These are phyloP conservation scores for Cladosporium velox DNA, from an alignment of 2,329 filamentous ascomycete genomes.

Conservation along the genomic window DNA sequence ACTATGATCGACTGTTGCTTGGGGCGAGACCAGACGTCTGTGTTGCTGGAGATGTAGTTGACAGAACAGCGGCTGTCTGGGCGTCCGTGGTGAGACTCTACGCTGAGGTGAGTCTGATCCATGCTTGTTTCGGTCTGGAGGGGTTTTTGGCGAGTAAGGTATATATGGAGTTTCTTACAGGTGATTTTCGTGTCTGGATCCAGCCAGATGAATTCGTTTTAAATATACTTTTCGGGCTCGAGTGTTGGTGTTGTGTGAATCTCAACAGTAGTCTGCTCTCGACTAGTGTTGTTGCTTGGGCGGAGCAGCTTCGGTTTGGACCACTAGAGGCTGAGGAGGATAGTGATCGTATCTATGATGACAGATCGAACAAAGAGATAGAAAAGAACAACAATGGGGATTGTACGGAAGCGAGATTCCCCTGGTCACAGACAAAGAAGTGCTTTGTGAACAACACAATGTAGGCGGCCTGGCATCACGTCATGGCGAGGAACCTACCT, in stretches of 20 bases:
- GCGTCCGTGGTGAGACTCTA: background rate
- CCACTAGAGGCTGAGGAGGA: background rate
- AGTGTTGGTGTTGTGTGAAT: background rate
- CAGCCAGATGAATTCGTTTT: background rate
- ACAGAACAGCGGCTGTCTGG: background rate
- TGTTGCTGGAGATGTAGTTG: constrained; percentile 13
- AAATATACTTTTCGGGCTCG: background rate
- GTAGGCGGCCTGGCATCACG: background rate
- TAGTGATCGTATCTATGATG: background rate
- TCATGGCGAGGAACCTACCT: background rate
- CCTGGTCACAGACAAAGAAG: background rate
- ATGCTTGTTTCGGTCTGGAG: background rate
- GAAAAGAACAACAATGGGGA: constrained; percentile 1
- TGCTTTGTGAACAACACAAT: constrained; percentile 2
- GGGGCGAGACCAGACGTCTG: constrained; percentile 1
- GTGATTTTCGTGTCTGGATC: constrained; percentile 8
- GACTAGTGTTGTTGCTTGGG: background rate
- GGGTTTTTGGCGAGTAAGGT: background rate
- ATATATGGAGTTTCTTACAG: background rate
- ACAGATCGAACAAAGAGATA: background rate
- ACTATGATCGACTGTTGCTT: background rate
- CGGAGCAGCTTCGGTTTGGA: background rate
- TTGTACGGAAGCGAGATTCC: constrained; percentile 7
- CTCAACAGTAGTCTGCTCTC: background rate
- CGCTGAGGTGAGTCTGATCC: constrained; percentile 9